Conservation (phyloP, 805 yeast species). For the Spathaspora passalidarum region DNA sequence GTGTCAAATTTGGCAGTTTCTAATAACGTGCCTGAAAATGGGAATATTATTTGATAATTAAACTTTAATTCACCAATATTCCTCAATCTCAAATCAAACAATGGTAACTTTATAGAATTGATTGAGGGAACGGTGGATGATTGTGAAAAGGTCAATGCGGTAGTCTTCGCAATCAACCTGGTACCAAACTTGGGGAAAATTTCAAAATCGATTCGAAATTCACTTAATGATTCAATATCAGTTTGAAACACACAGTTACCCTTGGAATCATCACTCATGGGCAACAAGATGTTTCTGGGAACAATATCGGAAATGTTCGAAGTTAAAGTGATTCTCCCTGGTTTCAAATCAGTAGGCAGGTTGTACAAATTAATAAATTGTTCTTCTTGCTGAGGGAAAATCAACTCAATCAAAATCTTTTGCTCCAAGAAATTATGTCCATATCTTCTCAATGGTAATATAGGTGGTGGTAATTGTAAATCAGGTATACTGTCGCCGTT, state of each 20-base stretch:
- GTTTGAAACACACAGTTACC: slow-evolving; percentile 79
- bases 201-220: slow-evolving; percentile 79
- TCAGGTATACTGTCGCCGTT: slow-evolving; percentile 81
- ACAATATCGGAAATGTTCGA: slow-evolving; percentile 76
- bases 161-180: slow-evolving; percentile 82
- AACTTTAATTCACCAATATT: slow-evolving; percentile 79
- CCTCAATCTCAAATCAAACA: slow-evolving; percentile 77
- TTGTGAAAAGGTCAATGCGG: slow-evolving; percentile 59
- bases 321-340: slow-evolving; percentile 81
- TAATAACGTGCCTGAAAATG: slow-evolving; percentile 79
- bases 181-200: slow-evolving; percentile 95
- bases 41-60: slow-evolving; percentile 78
- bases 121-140: slow-evolving; percentile 39
- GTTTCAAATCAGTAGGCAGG: slow-evolving; percentile 44
- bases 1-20: slow-evolving; percentile 93
- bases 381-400: slow-evolving; percentile 47
- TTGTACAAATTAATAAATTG: slow-evolving; percentile 48
- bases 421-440: slow-evolving; percentile 95
- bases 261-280: slow-evolving; percentile 56
- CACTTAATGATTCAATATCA: slow-evolving; percentile 59
- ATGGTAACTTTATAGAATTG: slow-evolving; percentile 54
- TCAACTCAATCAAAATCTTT: slow-evolving; percentile 77
- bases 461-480: slow-evolving; percentile 91
- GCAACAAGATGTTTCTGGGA: slow-evolving; percentile 82
- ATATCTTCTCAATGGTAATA: slow-evolving; percentile 86